phyloP scores from a whole-genome alignment of 805 yeast genomes.

The Saccharomyces mikatae region DNA sequence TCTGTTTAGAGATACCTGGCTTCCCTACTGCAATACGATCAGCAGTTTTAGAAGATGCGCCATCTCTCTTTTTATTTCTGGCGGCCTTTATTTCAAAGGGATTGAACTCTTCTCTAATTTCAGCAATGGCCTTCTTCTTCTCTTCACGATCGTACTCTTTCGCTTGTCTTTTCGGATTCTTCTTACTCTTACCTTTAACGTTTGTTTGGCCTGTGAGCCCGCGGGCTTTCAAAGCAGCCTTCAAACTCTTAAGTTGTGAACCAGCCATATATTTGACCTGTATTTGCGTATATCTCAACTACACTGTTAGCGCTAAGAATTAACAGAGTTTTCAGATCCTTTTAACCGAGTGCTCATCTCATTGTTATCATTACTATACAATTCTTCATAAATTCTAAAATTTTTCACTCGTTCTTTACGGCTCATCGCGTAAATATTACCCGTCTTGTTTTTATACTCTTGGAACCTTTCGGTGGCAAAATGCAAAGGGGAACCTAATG shows the following conservation, averaged over 20 bases:
- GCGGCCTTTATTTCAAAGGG: conserved; percentile 78
- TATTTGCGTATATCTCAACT: background rate
- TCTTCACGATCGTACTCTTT: conserved; percentile 66
- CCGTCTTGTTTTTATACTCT: background rate
- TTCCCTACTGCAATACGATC: conserved; percentile 47
- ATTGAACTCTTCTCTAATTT: conserved; percentile 76
- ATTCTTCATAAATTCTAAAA: conserved; percentile 1
- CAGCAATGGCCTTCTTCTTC: conserved; percentile 43
- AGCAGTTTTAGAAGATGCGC: conserved; percentile 32
- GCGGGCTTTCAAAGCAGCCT: conserved; percentile 63
- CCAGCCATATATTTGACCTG: conserved; percentile 51
- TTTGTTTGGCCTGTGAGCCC: conserved; percentile 87
- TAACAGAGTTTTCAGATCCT: background rate
- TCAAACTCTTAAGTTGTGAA: conserved; percentile 77
- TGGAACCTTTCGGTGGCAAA: conserved; percentile 1
- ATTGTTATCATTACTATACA: background rate
- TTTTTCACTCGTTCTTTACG: conserved; percentile 2
- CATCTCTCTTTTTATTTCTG: conserved; percentile 47
- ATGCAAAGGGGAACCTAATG: background rate
- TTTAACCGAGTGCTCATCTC: background rate
- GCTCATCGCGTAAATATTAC: background rate
- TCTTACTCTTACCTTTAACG: conserved; percentile 44
- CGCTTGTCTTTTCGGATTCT: conserved; percentile 42
- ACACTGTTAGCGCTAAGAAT: background rate
- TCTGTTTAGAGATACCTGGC: conserved; percentile 62